Evolutionary conservation across 495 filamentous ascomycete genomes (phyloP).

Genomic region (Penicillium bovifimosum): DNA sequence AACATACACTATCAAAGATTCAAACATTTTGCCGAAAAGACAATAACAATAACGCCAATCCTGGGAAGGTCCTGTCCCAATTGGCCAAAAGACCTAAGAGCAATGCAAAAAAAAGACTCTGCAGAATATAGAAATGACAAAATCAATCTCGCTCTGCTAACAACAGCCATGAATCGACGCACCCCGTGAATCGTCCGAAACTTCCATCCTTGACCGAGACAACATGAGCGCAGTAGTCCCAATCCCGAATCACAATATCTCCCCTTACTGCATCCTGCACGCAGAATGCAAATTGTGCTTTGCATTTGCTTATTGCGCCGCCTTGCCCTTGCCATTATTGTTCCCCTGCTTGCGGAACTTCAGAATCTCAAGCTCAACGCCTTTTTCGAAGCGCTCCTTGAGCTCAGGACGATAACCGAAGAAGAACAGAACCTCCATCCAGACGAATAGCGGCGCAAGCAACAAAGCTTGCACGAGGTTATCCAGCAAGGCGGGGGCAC

Average conservation of each 20-base stretch:
- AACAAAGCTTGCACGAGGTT: constrained; percentile 87
- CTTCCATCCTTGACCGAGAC: neutral
- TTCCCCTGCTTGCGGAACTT: constrained; percentile 37
- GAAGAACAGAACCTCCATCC: constrained; percentile 89
- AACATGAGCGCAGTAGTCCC: neutral
- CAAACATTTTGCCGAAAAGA: neutral
- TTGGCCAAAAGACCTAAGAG: neutral
- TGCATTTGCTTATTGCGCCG: neutral
- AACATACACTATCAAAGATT: neutral
- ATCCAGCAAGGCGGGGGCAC: constrained; percentile 84
- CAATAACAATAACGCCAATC: neutral
- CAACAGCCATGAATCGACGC: neutral
- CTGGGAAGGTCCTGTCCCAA: neutral
- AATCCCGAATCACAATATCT: neutral
- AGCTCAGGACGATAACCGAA: constrained; percentile 87
- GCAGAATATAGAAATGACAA: neutral
- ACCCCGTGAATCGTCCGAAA: neutral
- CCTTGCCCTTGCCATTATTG: constrained; percentile 13
- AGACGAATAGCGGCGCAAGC: constrained; percentile 97
- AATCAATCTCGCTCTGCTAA: constrained; percentile 1
- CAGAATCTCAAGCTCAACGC: constrained; percentile 57
- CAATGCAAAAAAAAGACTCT: neutral
- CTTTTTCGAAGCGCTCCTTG: constrained; percentile 69
- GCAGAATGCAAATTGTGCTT: neutral
- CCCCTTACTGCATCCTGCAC: constrained; percentile 1